Conservation (phyloP, 345 rosid species). For the Chamaenerion angustifolium region DNA sequence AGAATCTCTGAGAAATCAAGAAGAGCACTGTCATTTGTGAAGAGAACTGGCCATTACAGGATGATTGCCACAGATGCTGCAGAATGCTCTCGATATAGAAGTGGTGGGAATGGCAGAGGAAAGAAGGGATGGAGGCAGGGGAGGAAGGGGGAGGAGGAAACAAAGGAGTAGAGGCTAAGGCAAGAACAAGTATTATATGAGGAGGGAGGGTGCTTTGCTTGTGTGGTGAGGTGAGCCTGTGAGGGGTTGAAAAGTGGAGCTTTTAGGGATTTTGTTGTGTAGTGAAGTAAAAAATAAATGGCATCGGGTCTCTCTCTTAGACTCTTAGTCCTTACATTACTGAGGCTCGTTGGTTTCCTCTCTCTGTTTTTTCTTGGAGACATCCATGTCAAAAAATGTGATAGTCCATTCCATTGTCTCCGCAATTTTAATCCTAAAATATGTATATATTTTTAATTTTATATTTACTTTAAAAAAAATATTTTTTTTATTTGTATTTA, state of each 20-base stretch:
- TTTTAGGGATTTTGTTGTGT: background rate
- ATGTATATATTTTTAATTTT: no score
- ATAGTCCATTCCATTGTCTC: no score
- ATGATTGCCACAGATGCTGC: no score
- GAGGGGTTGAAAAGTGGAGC: background rate
- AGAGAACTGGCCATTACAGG: background rate
- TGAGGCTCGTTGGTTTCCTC: no score
- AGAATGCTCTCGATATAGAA: background rate
- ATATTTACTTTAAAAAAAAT: no score
- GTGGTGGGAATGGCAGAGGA: conserved; percentile 3
- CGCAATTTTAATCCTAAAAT: no score
- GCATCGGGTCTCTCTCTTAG: no score
- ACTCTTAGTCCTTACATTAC: no score
- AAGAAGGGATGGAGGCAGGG: conserved; percentile 3
- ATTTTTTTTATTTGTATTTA: no score
- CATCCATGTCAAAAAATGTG: no score
- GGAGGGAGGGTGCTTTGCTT: conserved; percentile 5
- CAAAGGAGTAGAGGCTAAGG: conserved; percentile 6
- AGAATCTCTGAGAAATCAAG: background rate
- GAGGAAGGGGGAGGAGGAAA: conserved; percentile 2
- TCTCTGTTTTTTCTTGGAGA: no score
- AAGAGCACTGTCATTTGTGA: background rate
- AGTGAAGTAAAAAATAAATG: background rate
- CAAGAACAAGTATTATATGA: conserved; percentile 2
- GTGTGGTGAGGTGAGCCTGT: background rate